phyloP scores from a whole-genome alignment of 75 land plant genomes.

The Isoetes taiwanensis region DNA sequence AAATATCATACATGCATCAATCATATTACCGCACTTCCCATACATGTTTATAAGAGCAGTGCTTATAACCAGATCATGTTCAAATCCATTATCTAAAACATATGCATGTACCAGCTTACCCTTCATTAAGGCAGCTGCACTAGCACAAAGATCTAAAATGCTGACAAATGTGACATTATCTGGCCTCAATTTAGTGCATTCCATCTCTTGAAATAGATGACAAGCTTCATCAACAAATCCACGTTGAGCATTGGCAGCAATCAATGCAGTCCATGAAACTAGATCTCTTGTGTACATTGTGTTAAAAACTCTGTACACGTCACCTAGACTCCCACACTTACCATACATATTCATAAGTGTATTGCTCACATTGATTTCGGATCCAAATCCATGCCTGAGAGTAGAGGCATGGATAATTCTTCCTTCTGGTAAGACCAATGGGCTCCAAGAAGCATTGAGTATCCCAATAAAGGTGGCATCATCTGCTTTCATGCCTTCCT shows the following conservation, averaged over 20 bases:
- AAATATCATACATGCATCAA: conserved; percentile 35
- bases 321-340: conserved; percentile 39
- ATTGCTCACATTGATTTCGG: conserved; percentile 16
- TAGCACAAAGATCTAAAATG: conserved; percentile 32
- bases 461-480: background rate
- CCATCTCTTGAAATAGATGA: conserved; percentile 35
- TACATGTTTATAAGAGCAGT: conserved; percentile 47
- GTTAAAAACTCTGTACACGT: conserved; percentile 23
- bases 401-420: conserved; percentile 9
- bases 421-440: background rate
- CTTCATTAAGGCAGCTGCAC: conserved; percentile 11
- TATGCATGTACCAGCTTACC: conserved; percentile 35
- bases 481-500: background rate
- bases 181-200: conserved; percentile 21
- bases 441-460: background rate
- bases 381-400: conserved; percentile 12
- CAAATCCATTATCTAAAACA: conserved; percentile 29
- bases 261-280: conserved; percentile 44
- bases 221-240: conserved; percentile 30
- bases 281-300: conserved; percentile 17
- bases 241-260: conserved; percentile 32
- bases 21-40: conserved; percentile 20
- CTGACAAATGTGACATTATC: conserved; percentile 25
- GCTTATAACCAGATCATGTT: conserved; percentile 23
- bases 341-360: conserved; percentile 38